phyloP scores from a whole-genome alignment of 257 asterid species.

The Gardenia jasminoides region DNA sequence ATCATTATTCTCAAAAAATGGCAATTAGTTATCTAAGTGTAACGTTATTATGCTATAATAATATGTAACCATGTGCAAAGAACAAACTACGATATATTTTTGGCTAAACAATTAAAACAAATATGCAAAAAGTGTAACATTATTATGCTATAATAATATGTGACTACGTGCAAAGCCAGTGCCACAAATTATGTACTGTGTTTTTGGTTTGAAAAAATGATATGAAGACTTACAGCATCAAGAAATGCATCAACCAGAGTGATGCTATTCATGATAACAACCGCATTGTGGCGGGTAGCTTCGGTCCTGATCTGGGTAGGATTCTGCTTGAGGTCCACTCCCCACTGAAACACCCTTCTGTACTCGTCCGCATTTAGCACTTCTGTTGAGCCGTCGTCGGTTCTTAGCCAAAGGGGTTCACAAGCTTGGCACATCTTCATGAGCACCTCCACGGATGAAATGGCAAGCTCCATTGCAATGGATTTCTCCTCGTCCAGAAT shows the following conservation, averaged over 20 bases:
- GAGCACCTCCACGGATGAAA: slow-evolving; percentile 59
- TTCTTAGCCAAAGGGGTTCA: slow-evolving; percentile 69
- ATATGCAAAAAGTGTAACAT: no score
- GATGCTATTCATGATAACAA: slow-evolving; percentile 87
- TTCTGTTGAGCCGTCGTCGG: slow-evolving; percentile 29
- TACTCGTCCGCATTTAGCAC: slow-evolving; percentile 70
- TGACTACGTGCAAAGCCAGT: not conserved
- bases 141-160: not conserved
- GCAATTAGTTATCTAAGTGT: no score
- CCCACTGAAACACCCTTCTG: slow-evolving; percentile 60
- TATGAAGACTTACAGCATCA: slow-evolving; percentile 60
- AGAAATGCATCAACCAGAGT: slow-evolving; percentile 87
- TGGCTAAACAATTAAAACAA: no score
- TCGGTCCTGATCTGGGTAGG: slow-evolving; percentile 48
- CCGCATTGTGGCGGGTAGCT: slow-evolving; percentile 68
- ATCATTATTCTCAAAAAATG: not conserved
- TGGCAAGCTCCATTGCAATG: slow-evolving; percentile 64
- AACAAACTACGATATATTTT: no score
- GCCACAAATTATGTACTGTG: not conserved
- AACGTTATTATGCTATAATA: no score
- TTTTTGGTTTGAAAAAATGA: no score
- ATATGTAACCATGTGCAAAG: no score
- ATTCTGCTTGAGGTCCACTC: slow-evolving; percentile 40
- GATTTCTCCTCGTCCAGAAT: slow-evolving; percentile 76
- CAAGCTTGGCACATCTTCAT: slow-evolving; percentile 60